Evolutionary conservation across 768 basidiomycete genomes (phyloP).

Genomic region (Rhizopogon salebrosus): DNA sequence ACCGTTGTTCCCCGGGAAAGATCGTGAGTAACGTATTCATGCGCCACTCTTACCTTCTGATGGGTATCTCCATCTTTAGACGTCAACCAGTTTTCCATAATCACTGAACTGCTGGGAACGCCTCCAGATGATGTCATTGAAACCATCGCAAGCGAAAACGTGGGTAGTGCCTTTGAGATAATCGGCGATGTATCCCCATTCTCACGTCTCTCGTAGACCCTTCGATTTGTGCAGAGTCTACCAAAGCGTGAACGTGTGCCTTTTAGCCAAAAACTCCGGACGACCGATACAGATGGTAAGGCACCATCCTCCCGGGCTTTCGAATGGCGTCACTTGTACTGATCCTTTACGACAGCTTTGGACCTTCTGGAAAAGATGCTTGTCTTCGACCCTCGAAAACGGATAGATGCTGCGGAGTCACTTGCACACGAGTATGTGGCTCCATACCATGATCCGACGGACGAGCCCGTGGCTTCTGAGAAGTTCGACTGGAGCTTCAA

Average conservation of each 20-base stretch:
- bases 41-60: constrained; percentile 5
- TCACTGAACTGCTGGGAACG: constrained; percentile 96
- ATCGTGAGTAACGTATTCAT: constrained; percentile 62
- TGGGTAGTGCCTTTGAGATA: constrained; percentile 33
- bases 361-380: constrained; percentile 98
- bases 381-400: constrained; percentile 95
- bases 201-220: constrained; percentile 55
- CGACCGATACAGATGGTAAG: constrained; percentile 80
- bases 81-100: constrained; percentile 99
- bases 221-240: constrained; percentile 96
- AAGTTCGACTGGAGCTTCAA: constrained; percentile 99
- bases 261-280: constrained; percentile 89
- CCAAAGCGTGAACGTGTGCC: constrained; percentile 96
- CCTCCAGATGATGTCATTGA: constrained; percentile 99
- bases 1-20: constrained; percentile 98
- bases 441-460: constrained; percentile 97
- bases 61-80: constrained; percentile 44
- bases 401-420: constrained; percentile 91
- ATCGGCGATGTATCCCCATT: not conserved
- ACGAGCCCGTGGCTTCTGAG: constrained; percentile 90
- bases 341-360: constrained; percentile 50
- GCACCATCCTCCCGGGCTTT: not conserved
- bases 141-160: constrained; percentile 97
- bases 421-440: constrained; percentile 90
- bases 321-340: not conserved